Conservation (phyloP, 345 rosid genomes). For the Syzygium aromaticum region DNA sequence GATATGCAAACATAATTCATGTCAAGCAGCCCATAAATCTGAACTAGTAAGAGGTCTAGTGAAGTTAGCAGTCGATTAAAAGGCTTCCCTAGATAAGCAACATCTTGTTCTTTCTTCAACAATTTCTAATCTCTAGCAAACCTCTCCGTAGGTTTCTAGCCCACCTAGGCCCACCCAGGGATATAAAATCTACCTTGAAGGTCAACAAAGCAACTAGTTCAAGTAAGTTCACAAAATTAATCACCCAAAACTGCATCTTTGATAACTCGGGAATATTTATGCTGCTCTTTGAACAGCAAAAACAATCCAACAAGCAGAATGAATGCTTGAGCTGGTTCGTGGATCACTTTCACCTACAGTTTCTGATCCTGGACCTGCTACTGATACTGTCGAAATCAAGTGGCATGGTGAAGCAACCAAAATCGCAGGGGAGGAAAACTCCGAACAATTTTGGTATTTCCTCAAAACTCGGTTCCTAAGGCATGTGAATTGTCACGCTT, state of each 20-base stretch:
- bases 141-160: neutral
- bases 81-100: neutral
- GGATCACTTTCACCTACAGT: neutral
- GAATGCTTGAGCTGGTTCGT: neutral
- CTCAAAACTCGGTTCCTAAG: conserved; percentile 5
- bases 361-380: neutral
- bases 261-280: neutral
- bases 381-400: neutral
- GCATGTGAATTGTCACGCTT: conserved; percentile 33
- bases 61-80: neutral
- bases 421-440: neutral
- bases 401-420: neutral
- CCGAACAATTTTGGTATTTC: rapidly evolving
- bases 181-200: neutral
- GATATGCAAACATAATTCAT: neutral
- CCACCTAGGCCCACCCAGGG: neutral
- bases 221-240: neutral
- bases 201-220: neutral
- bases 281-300: neutral
- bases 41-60: neutral
- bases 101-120: neutral
- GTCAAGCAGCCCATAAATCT: neutral
- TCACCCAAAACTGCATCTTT: neutral
- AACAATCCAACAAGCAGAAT: neutral
- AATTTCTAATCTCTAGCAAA: neutral